phyloP scores from a whole-genome alignment of 345 rosid species.

The Isatis tinctoria region DNA sequence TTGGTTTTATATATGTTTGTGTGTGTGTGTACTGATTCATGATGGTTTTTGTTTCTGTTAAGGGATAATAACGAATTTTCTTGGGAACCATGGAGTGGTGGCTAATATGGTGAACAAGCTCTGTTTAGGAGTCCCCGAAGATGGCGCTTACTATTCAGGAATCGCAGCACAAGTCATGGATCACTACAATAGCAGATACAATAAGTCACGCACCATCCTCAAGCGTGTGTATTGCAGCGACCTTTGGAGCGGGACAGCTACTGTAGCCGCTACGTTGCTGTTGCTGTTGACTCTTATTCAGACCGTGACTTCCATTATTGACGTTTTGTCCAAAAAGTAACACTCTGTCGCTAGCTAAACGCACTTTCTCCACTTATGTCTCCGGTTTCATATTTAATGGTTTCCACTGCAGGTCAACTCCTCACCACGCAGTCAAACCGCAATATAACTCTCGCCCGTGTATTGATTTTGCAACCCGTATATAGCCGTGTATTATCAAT shows the following conservation, averaged over 20 bases:
- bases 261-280: neutral
- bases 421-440: no score
- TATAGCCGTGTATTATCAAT: no score
- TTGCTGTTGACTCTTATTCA: neutral
- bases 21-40: neutral
- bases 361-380: no score
- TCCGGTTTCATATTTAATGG: no score
- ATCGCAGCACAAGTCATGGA: neutral
- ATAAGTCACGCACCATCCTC: neutral
- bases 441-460: no score
- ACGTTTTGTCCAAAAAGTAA: no score
- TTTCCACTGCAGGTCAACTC: no score
- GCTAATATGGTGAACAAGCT: constrained; percentile 22
- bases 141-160: neutral
- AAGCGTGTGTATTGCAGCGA: constrained; percentile 14
- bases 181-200: neutral
- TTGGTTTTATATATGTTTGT: neutral
- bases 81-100: neutral
- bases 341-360: no score
- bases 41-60: neutral
- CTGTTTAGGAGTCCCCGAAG: neutral
- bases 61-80: neutral
- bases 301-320: neutral
- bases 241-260: neutral
- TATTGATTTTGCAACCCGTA: no score